Conservation (phyloP, 768 basidiomycete species). For the Rhizopogon vinicolor region DNA sequence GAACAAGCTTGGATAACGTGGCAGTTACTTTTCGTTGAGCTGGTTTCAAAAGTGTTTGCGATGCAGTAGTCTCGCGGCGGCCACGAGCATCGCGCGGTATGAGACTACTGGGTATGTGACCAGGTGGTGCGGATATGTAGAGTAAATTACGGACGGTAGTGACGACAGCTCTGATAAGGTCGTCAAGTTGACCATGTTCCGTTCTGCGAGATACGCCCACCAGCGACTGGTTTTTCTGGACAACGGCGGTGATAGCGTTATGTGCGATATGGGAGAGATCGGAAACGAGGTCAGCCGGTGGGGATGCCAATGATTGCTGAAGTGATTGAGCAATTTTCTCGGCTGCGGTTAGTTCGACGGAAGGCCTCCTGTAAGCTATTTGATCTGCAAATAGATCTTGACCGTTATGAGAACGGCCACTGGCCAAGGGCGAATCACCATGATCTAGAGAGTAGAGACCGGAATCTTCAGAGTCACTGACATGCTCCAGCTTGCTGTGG, state of each 20-base stretch:
- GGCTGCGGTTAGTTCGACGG: slow-evolving; percentile 53
- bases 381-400: slow-evolving; percentile 13
- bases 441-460: slow-evolving; percentile 38
- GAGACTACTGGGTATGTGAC: slow-evolving; percentile 55
- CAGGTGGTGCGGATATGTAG: slow-evolving; percentile 59
- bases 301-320: slow-evolving; percentile 54
- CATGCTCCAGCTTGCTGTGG: slow-evolving; percentile 33
- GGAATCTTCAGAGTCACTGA: slow-evolving; percentile 79
- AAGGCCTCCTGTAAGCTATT: slow-evolving; percentile 13
- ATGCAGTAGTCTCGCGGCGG: slow-evolving; percentile 35
- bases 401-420: slow-evolving; percentile 27
- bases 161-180: slow-evolving; percentile 58
- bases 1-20: slow-evolving; percentile 82
- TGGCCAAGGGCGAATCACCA: slow-evolving; percentile 25
- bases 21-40: slow-evolving; percentile 84
- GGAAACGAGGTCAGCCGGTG: slow-evolving; percentile 53
- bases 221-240: slow-evolving; percentile 51
- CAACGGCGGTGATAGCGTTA: slow-evolving; percentile 56
- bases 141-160: slow-evolving; percentile 74
- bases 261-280: slow-evolving; percentile 59
- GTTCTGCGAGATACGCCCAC: slow-evolving; percentile 38
- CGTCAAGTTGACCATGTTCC: slow-evolving; percentile 60
- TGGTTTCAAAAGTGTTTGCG: slow-evolving; percentile 66
- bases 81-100: slow-evolving; percentile 48
- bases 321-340: slow-evolving; percentile 65